phyloP scores from a whole-genome alignment of 768 basidiomycete species.

The Leccinum rimulosum region DNA sequence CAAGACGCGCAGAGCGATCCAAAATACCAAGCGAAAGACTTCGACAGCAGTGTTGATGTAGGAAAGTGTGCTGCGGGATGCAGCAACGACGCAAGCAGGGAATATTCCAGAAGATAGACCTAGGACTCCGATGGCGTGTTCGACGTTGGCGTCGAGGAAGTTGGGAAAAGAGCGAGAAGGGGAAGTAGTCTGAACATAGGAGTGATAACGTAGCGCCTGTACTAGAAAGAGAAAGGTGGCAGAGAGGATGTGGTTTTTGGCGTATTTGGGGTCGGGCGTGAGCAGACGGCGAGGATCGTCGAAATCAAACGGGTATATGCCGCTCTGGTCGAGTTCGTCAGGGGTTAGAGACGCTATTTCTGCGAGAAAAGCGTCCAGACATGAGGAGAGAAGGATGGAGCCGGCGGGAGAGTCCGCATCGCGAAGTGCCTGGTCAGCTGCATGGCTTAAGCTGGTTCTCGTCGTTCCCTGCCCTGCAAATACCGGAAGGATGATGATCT shows the following conservation, averaged over 20 bases:
- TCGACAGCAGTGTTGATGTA: slow-evolving; percentile 47
- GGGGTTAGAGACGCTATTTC: slow-evolving; percentile 50
- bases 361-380: slow-evolving; percentile 45
- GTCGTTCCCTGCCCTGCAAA: slow-evolving; percentile 58
- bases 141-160: slow-evolving; percentile 33
- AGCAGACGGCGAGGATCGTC: slow-evolving; percentile 39
- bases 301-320: slow-evolving; percentile 48
- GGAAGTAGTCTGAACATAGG: slow-evolving; percentile 33
- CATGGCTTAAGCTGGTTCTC: slow-evolving; percentile 30
- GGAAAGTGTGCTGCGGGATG: slow-evolving; percentile 38
- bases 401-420: slow-evolving; percentile 44
- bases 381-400: slow-evolving; percentile 47
- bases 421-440: slow-evolving; percentile 37
- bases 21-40: slow-evolving; percentile 49
- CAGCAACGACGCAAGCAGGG: slow-evolving; percentile 49
- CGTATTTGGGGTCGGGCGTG: slow-evolving; percentile 33
- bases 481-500: slow-evolving; percentile 39
- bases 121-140: slow-evolving; percentile 38
- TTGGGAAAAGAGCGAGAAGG: slow-evolving; percentile 24
- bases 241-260: slow-evolving; percentile 48
- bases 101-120: slow-evolving; percentile 61
- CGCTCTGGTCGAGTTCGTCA: slow-evolving; percentile 32
- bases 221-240: slow-evolving; percentile 45
- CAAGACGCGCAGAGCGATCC: slow-evolving; percentile 47
- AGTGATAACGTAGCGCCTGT: slow-evolving; percentile 54